Conservation (phyloP, 495 filamentous ascomycete genomes). For the Penicillium bovifimosum region DNA sequence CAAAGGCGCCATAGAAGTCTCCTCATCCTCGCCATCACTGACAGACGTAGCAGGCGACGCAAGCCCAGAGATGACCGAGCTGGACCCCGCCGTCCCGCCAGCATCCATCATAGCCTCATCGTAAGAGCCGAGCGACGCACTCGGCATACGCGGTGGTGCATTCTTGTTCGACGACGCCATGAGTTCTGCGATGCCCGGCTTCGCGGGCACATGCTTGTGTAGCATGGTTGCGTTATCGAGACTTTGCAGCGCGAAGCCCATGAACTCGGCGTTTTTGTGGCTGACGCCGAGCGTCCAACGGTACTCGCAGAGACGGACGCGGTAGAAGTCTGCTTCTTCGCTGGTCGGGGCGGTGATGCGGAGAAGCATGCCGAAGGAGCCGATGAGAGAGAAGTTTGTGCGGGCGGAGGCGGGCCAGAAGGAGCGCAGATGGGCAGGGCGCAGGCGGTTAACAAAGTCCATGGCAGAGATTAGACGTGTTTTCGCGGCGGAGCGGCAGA, state of each 20-base stretch:
- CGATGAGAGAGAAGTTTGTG: slow-evolving; percentile 51
- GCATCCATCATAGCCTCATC: slow-evolving; percentile 22
- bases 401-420: slow-evolving; percentile 52
- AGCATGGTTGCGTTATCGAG: slow-evolving; percentile 43
- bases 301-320: slow-evolving; percentile 77
- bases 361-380: slow-evolving; percentile 59
- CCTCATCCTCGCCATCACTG: slow-evolving; percentile 24
- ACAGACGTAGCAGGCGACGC: slow-evolving; percentile 30
- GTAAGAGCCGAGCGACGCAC: slow-evolving; percentile 8
- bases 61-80: slow-evolving; percentile 30
- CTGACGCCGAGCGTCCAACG: slow-evolving; percentile 88
- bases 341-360: slow-evolving; percentile 79
- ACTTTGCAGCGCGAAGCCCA: slow-evolving; percentile 46
- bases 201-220: slow-evolving; percentile 44
- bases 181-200: slow-evolving; percentile 46
- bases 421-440: slow-evolving; percentile 46
- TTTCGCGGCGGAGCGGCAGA: slow-evolving; percentile 81
- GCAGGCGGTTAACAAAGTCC: slow-evolving; percentile 54
- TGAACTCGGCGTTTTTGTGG: slow-evolving; percentile 71
- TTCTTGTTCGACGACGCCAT: slow-evolving; percentile 38
- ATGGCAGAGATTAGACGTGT: slow-evolving; percentile 53
- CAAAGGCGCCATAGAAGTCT: slow-evolving; percentile 9
- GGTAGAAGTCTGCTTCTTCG: slow-evolving; percentile 97
- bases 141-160: slow-evolving; percentile 10
- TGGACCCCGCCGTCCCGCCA: slow-evolving; percentile 14